phyloP scores from a whole-genome alignment of 192 early-diverging fungal species.

The Lunasporangiospora selenospora region DNA sequence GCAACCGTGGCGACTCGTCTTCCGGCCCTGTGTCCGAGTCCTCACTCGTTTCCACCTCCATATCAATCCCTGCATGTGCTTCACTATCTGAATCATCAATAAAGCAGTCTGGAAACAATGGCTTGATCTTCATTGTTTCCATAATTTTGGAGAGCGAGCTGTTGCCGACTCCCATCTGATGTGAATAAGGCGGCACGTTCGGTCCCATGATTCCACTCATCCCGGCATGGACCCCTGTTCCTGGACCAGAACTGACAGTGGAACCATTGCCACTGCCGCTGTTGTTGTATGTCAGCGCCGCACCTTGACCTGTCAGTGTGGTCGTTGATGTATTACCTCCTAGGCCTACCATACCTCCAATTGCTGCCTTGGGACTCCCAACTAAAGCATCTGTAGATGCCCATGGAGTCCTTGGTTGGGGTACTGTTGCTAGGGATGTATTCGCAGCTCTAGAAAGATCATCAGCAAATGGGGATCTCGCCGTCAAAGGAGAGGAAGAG shows the following conservation, averaged over 20 bases:
- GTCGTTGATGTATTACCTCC: no score
- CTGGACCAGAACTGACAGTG: no score
- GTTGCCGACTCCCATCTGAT: no score
- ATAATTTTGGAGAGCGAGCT: slow-evolving; percentile 49
- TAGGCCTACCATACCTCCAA: not conserved
- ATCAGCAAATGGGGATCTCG: not conserved
- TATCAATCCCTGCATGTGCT: no score
- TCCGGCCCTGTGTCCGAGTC: slow-evolving; percentile 37
- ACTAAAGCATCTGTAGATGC: not conserved
- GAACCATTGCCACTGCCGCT: no score
- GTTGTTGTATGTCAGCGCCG: no score
- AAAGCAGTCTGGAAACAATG: slow-evolving; percentile 62
- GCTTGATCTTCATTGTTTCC: slow-evolving; percentile 55
- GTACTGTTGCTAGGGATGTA: not conserved
- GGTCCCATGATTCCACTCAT: no score
- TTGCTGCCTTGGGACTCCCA: not conserved
- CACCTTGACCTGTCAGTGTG: no score
- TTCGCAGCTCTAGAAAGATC: not conserved
- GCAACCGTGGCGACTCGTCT: slow-evolving; percentile 4
- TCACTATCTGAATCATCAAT: slow-evolving; percentile 53
- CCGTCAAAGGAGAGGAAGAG: not conserved
- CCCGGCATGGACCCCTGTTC: no score
- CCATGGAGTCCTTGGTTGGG: not conserved
- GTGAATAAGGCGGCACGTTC: no score
- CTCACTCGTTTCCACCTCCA: slow-evolving; percentile 43